Base-by-base conservation (phyloP, 805 yeast species). In the Saturnispora serradocipensis region DNA sequence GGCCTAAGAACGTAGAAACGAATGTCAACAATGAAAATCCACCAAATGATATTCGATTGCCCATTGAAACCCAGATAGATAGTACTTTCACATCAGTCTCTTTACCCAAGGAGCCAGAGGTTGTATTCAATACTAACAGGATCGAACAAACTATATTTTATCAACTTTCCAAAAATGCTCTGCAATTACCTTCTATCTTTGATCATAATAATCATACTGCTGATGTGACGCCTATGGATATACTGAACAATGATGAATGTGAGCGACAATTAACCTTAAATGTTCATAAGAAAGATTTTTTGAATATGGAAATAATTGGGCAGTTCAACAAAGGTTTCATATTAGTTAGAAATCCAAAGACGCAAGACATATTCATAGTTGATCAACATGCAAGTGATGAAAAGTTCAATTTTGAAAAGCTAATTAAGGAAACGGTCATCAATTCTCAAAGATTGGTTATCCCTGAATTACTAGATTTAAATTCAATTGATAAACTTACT, bases 341-440 rank as follows among this genome's bases (percentile, higher is more conserved):
- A n/a, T 63, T 90, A 18, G 93, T 87, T 0, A 75, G 78, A 2
- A 72, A 81, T 48, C 65, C 67, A n/a, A 61, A 64, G 3, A 63
- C 63, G 3, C 58, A 63, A n/a, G 88, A 88, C 61, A 59, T 91
- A 32, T 90, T 93, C 60, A 90, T 93, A 34, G 76, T 93, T 46
- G 99, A 93, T 65, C 99, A 93, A 66, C 99, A 93, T 70, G 99
- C 99, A 1, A 86, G 96, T 57, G 99, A 93, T 69, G 99, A 93
- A 61, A 93, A 90, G 59, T 88, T 61, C 70, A 93, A 93, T 65
- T 93, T 88, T 70, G 99, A 93, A 65, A 72, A 71, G 46, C 67
- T 86, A 15, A 82, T 79, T 58, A 65, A 70, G 16, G 73, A 72
- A 2, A 78, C 86, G 0, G 68, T 71, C 0, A 80, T 90, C 56